A percentile compares a stretch with the other conserved stretches of the same genome.
Evolutionary conservation across 306 rosid genomes (phyloP).

Genomic region (Echinosophora koreensis): DNA sequence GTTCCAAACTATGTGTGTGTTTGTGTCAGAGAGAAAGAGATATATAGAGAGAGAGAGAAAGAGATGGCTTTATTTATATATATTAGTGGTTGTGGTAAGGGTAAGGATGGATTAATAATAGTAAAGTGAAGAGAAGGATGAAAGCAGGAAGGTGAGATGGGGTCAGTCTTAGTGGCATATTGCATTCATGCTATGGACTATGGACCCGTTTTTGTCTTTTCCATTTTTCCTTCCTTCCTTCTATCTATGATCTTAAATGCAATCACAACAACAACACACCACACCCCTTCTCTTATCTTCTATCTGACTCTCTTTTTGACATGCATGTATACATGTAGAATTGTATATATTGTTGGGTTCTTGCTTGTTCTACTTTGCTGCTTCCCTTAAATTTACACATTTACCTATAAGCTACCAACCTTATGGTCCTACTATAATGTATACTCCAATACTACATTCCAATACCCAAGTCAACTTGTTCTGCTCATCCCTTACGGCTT

Average conservation of each 20-base stretch:
- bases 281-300: neutral
- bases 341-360: too few species aligned
- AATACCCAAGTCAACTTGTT: slow-evolving; percentile 7
- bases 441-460: neutral
- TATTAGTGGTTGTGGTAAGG: neutral
- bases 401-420: slow-evolving; percentile 4
- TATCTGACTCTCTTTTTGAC: too few species aligned
- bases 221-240: too few species aligned
- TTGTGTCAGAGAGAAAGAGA: slow-evolving; percentile 35
- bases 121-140: neutral
- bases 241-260: too few species aligned
- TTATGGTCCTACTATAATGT: neutral
- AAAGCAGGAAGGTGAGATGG: slow-evolving; percentile 37
- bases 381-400: neutral
- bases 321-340: too few species aligned
- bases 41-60: slow-evolving; percentile 40
- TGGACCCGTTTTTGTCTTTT: slow-evolving; percentile 13
- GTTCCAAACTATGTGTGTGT: neutral
- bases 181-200: slow-evolving; percentile 39
- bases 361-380: slow-evolving; percentile 1
- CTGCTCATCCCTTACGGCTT: slow-evolving; percentile 46
- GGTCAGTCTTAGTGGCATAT: neutral
- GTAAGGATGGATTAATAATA: slow-evolving; percentile 31
- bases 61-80: slow-evolving; percentile 8
- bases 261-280: neutral